phyloP scores from a whole-genome alignment of 1,284 basidiomycete species.

The Ceratobasidium sp. region DNA sequence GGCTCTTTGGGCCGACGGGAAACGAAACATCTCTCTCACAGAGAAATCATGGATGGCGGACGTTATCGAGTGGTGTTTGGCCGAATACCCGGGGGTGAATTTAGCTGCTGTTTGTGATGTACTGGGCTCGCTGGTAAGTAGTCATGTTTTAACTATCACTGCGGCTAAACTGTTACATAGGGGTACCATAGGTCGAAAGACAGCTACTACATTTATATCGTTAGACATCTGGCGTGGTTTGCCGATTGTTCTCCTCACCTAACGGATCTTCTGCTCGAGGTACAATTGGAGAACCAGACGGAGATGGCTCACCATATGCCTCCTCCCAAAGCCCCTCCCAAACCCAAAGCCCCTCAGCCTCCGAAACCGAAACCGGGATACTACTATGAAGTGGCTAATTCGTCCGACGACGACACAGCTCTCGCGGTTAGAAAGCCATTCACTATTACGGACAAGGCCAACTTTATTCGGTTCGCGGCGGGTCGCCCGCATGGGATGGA shows the following conservation, averaged over 20 bases:
- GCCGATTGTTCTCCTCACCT: conserved; percentile 7
- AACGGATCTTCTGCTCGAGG: neutral
- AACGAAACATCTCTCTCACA: neutral
- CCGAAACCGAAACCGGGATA: conserved; percentile 2
- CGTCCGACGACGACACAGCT: neutral
- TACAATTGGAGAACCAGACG: conserved; percentile 5
- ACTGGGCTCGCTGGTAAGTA: conserved; percentile 9
- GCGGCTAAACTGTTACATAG: neutral
- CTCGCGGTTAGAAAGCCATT: neutral
- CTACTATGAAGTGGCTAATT: conserved; percentile 5
- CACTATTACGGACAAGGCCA: neutral
- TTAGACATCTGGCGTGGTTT: conserved; percentile 23
- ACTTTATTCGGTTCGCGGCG: conserved; percentile 35
- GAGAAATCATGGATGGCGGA: conserved; percentile 26
- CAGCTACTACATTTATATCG: neutral
- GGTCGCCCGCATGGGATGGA: conserved; percentile 41
- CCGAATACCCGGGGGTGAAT: conserved; percentile 24
- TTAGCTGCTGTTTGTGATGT: neutral
- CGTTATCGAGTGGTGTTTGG: conserved; percentile 31
- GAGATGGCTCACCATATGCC: neutral
- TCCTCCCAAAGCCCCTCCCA: conserved; percentile 3
- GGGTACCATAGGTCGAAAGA: conserved; percentile 25
- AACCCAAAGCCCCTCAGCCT: conserved; percentile 3
- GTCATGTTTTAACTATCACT: neutral
- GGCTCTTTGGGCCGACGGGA: neutral